These are phyloP conservation scores for Aureobasidium uvarum DNA, from an alignment of 2,329 filamentous ascomycete genomes.

Conservation along the genomic window DNA sequence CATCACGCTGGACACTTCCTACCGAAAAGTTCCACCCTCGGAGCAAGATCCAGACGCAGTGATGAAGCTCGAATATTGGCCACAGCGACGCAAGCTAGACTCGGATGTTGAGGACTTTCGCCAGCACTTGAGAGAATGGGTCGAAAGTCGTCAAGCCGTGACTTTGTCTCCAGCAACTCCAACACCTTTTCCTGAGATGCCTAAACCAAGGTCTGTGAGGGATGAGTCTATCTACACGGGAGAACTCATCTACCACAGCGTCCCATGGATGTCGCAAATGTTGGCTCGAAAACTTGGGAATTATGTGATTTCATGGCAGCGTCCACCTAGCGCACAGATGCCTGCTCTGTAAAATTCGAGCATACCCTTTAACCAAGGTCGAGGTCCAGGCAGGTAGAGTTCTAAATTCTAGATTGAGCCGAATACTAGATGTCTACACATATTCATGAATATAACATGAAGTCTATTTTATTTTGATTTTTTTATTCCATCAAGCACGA, in stretches of 20 bases:
- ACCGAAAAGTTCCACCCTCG: neutral
- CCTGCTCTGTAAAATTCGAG: neutral
- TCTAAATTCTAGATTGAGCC: too few species aligned
- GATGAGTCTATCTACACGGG: neutral
- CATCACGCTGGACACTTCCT: conserved; percentile 5
- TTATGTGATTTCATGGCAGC: neutral
- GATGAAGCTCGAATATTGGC: conserved; percentile 3
- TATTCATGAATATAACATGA: too few species aligned
- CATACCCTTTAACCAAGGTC: too few species aligned
- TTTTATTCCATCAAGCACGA: too few species aligned
- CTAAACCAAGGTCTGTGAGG: neutral
- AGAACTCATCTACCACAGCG: neutral
- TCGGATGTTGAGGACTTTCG: neutral
- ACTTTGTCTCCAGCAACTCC: neutral
- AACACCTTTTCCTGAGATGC: neutral
- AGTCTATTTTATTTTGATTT: too few species aligned
- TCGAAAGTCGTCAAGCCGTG: neutral
- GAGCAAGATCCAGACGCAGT: conserved; percentile 4
- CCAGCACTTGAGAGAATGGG: neutral
- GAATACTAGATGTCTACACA: too few species aligned
- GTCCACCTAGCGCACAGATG: neutral
- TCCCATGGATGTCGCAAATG: neutral
- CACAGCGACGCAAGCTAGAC: neutral
- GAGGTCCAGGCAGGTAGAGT: too few species aligned
- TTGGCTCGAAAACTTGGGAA: neutral